Conservation (phyloP, 495 filamentous ascomycete species). For the Talaromyces thailandensis region DNA sequence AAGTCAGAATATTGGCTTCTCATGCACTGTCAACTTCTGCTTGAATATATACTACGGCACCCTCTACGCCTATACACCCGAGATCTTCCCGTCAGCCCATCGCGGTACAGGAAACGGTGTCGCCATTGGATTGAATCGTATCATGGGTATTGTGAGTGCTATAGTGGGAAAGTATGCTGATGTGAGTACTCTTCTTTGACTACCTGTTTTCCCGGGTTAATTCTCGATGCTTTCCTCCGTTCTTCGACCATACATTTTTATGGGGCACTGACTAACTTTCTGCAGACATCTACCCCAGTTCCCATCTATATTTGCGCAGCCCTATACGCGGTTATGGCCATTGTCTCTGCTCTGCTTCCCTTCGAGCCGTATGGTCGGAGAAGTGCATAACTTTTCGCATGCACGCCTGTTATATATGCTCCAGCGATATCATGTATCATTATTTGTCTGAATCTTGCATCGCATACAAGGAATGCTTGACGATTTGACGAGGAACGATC, state of each 20-base stretch:
- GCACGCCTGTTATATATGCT: neutral
- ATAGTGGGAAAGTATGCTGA: conserved; percentile 52
- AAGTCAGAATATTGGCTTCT: conserved; percentile 55
- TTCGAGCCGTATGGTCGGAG: conserved; percentile 64
- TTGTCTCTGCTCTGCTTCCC: conserved; percentile 49
- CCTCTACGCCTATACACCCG: conserved; percentile 54
- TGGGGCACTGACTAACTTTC: neutral
- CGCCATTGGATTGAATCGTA: conserved; percentile 56
- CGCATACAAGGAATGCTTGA: neutral
- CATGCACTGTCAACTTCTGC: conserved; percentile 56
- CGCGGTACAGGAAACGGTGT: conserved; percentile 64
- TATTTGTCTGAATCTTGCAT: neutral
- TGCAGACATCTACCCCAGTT: conserved; percentile 43
- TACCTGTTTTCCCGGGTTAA: neutral
- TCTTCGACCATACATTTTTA: neutral
- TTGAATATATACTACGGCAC: conserved; percentile 67
- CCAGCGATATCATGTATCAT: neutral
- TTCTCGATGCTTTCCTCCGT: neutral
- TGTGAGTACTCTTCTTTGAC: conserved; percentile 13
- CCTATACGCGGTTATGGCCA: conserved; percentile 56
- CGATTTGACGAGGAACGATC: neutral
- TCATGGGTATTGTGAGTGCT: conserved; percentile 66
- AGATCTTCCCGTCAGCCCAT: conserved; percentile 55
- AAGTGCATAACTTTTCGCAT: conserved; percentile 41
- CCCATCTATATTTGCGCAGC: conserved; percentile 64